phyloP scores from a whole-genome alignment of 2,329 filamentous ascomycete species.

The Ascochyta fabae region DNA sequence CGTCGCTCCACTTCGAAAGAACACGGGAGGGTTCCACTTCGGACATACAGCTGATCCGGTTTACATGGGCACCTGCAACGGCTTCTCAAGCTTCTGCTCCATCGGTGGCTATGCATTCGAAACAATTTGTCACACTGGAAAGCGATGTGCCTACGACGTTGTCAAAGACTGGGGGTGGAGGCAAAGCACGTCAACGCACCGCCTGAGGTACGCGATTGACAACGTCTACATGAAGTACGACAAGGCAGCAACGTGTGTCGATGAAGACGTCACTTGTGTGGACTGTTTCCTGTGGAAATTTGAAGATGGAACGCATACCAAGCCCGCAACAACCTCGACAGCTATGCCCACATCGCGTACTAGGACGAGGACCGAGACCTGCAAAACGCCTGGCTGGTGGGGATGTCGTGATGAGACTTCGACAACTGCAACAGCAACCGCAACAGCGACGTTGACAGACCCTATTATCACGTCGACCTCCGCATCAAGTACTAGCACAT shows the following conservation, averaged over 20 bases:
- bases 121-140: slow-evolving; percentile 46
- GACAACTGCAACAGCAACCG: slow-evolving; percentile 30
- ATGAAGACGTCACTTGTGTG: slow-evolving; percentile 44
- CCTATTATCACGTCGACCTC: slow-evolving; percentile 24
- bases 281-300: slow-evolving; percentile 48
- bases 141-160: slow-evolving; percentile 45
- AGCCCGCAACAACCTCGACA: slow-evolving; percentile 32
- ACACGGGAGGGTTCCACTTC: slow-evolving; percentile 46
- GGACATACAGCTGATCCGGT: slow-evolving; percentile 47
- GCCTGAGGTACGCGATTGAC: slow-evolving; percentile 44
- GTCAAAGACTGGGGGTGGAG: slow-evolving; percentile 48
- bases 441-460: slow-evolving; percentile 26
- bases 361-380: slow-evolving; percentile 43
- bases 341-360: slow-evolving; percentile 33
- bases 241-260: slow-evolving; percentile 40
- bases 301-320: slow-evolving; percentile 44
- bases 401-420: slow-evolving; percentile 45
- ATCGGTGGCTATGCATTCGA: slow-evolving; percentile 48
- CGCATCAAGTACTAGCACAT: slow-evolving; percentile 36
- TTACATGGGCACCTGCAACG: slow-evolving; percentile 48
- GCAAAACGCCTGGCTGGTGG: slow-evolving; percentile 49
- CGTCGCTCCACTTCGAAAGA: slow-evolving; percentile 38
- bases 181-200: slow-evolving; percentile 42
- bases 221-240: slow-evolving; percentile 46
- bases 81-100: slow-evolving; percentile 45